Conservation (phyloP, 2,329 filamentous ascomycete genomes). For the Mycogone perniciosa region DNA sequence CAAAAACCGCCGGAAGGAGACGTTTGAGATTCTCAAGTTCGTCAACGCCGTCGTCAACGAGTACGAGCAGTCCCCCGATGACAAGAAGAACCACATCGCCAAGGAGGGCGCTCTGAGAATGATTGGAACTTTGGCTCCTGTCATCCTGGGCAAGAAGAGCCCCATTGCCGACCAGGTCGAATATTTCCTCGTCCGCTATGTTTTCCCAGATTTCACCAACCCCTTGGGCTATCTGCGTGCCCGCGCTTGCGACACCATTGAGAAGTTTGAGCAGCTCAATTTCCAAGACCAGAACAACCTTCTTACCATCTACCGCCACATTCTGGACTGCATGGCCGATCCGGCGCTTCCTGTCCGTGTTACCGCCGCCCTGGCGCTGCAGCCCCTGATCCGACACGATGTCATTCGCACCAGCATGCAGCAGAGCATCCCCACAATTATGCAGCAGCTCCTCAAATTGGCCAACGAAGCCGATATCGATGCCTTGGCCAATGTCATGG, state of each 20-base stretch:
- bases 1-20: conserved; percentile 91
- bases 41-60: conserved; percentile 92
- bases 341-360: conserved; percentile 88
- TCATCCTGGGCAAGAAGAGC: conserved; percentile 96
- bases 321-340: conserved; percentile 94
- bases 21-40: conserved; percentile 88
- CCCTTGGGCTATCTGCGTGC: conserved; percentile 87
- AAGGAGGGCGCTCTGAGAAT: conserved; percentile 96
- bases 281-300: conserved; percentile 97
- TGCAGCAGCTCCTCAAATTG: conserved; percentile 95
- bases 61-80: conserved; percentile 77
- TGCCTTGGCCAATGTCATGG: conserved; percentile 96
- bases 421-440: conserved; percentile 95
- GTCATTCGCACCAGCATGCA: conserved; percentile 94
- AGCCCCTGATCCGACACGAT: conserved; percentile 93
- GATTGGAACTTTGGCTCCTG: conserved; percentile 90
- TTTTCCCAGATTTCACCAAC: conserved; percentile 96
- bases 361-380: conserved; percentile 85
- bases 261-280: conserved; percentile 95
- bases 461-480: conserved; percentile 98
- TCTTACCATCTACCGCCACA: conserved; percentile 92
- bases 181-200: conserved; percentile 96
- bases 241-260: conserved; percentile 90
- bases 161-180: conserved; percentile 96
- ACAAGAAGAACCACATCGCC: conserved; percentile 86